Evolutionary conservation across 164 flowering plant genomes (phyloP), one percentile per base, ranked within the genome.

Genomic region (Cinnamomum micranthum): DNA sequence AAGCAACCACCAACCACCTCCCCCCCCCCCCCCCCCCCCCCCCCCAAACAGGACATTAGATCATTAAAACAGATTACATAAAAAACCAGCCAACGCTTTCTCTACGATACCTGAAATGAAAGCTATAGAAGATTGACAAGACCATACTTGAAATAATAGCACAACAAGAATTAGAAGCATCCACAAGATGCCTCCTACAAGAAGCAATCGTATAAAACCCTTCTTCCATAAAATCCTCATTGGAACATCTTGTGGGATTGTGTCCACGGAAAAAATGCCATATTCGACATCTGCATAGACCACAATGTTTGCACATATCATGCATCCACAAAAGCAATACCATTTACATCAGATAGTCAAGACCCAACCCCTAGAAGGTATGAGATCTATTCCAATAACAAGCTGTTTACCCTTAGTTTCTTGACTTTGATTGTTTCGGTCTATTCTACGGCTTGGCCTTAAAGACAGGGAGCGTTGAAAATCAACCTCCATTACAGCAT

Each of bases 161-260:
- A 81, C 99, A 68, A 80, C 74, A 64, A 95, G 89, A 83, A 95
- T 92, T 59, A 95, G 87, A 6, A 91, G 65, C 93, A 91, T 90
- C 99, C 98, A 95, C 62, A 91, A 63, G 65, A 92, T 87, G 71
- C 95, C 98, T 1, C 82, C 90, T 0, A 91, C 94, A 70, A 91
- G 85, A 83, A 95, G 72, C 84, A 95, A 79, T 7, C 95, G 84
- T 73, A 93, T 75, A 78, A 92, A 91, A 47, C 98, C 97, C 77
- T 74, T 87, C 83, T 86, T 92, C 92, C 93, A 95, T 27, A 89
- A 65, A 14, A 87, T 77, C 85, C 81, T 92, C 88, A 89, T 52
- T 11, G 96, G 79, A 75, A 80, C 82, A 62, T 88, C 93, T 73
- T 77, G 88, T 4, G 81, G 35, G 62, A 63, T 73, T 77, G 81